Evolutionary conservation across 352 stramenopile genomes (phyloP).

Genomic region (Globisporangium spinosum): DNA sequence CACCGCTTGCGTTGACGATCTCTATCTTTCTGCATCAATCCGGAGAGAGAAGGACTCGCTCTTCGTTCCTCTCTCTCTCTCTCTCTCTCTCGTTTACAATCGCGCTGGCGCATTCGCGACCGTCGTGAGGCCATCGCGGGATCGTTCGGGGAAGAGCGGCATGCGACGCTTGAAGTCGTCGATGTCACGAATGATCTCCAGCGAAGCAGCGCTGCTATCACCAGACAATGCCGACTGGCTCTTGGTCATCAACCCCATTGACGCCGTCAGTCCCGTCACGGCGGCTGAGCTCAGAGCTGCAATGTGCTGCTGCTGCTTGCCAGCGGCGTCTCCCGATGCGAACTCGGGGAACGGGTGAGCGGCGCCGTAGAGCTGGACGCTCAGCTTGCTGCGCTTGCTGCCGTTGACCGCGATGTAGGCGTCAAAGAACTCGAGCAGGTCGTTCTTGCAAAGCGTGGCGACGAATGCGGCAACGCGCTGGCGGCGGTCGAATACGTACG

Average conservation of each 20-base stretch:
- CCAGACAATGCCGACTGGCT: background rate
- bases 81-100: background rate
- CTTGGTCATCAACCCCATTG: conserved; percentile 32
- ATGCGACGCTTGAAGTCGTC: conserved; percentile 60
- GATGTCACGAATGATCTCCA: conserved; percentile 42
- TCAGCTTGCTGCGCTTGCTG: conserved; percentile 42
- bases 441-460: conserved; percentile 35
- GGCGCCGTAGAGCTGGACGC: conserved; percentile 54
- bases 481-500: conserved; percentile 69
- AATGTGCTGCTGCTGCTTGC: background rate
- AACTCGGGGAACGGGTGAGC: conserved; percentile 44
- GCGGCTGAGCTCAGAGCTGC: background rate
- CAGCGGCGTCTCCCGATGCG: background rate
- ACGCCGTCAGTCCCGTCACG: conserved; percentile 25
- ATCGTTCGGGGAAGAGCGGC: conserved; percentile 61
- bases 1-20: background rate
- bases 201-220: background rate
- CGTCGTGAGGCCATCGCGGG: conserved; percentile 16
- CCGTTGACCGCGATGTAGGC: conserved; percentile 27
- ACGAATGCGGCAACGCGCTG: conserved; percentile 48
- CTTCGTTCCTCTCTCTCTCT: background rate
- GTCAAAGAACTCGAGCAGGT: conserved; percentile 75
- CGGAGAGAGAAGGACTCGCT: background rate
- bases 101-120: background rate
- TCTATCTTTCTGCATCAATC: background rate